These are phyloP conservation scores for Petunia axillaris DNA, from an alignment of 257 asterid genomes.

Conservation along the genomic window DNA sequence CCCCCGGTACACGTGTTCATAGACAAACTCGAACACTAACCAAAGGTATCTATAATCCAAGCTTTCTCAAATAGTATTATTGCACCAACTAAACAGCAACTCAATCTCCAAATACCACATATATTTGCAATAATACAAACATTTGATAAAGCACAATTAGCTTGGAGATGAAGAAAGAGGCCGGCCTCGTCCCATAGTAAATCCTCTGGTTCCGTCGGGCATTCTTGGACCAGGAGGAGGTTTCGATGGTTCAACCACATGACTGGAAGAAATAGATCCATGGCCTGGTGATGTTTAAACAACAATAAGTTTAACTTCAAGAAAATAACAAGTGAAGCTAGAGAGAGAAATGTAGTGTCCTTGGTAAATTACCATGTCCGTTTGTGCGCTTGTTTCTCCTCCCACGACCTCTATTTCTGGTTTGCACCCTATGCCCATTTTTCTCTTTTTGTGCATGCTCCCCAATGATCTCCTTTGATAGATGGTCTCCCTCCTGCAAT, in stretches of 20 bases:
- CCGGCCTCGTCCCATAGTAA: slow-evolving; percentile 85
- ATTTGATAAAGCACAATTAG: slow-evolving; percentile 10
- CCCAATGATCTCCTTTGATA: slow-evolving; percentile 52
- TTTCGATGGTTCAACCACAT: slow-evolving; percentile 66
- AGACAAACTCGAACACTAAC: neutral
- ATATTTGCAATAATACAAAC: slow-evolving; percentile 1
- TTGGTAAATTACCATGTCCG: slow-evolving; percentile 65
- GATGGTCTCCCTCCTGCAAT: slow-evolving; percentile 57
- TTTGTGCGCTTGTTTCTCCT: slow-evolving; percentile 69
- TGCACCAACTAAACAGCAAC: neutral
- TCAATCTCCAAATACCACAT: neutral
- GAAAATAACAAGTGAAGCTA: neutral
- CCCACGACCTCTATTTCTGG: slow-evolving; percentile 64
- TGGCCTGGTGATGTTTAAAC: slow-evolving; percentile 50
- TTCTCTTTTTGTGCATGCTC: slow-evolving; percentile 58
- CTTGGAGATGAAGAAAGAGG: slow-evolving; percentile 45
- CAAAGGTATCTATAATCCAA: neutral
- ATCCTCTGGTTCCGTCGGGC: slow-evolving; percentile 99
- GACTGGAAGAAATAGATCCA: slow-evolving; percentile 51
- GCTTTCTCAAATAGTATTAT: neutral
- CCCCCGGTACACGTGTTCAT: neutral
- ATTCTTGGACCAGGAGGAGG: slow-evolving; percentile 98
- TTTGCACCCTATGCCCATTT: slow-evolving; percentile 53
- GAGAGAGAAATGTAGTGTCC: slow-evolving; percentile 1
- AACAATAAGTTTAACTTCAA: neutral